Evolutionary conservation across 2,329 filamentous ascomycete species (phyloP).

Genomic region (Paradendryphiella salina): DNA sequence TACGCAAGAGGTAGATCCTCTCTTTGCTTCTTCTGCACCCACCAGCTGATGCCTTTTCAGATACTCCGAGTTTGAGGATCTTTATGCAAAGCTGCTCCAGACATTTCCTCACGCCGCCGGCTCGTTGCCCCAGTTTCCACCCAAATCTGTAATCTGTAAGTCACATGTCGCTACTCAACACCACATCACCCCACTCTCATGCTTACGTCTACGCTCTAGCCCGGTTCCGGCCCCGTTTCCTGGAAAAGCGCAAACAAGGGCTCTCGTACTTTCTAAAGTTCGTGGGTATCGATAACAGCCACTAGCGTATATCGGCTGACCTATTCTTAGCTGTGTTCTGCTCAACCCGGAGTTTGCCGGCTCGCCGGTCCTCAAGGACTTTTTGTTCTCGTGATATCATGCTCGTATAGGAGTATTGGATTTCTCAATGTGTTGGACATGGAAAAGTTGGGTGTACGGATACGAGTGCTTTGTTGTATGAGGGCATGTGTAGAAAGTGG

Average conservation of each 20-base stretch:
- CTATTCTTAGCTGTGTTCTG: constrained; percentile 71
- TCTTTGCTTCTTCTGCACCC: background rate
- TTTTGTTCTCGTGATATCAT: constrained; percentile 65
- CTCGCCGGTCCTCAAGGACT: constrained; percentile 88
- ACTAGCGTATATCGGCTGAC: constrained; percentile 35
- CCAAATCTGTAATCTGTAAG: constrained; percentile 86
- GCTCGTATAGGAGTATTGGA: background rate
- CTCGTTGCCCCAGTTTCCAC: constrained; percentile 86
- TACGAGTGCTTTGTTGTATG: too few relatives aligned
- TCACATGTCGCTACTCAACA: constrained; percentile 14
- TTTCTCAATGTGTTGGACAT: too few relatives aligned
- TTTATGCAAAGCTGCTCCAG: constrained; percentile 71
- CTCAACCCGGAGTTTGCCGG: constrained; percentile 92
- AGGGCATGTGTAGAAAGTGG: too few relatives aligned
- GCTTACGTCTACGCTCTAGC: constrained; percentile 44
- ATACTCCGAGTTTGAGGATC: constrained; percentile 91
- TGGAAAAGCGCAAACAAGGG: constrained; percentile 80
- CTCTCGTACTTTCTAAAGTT: constrained; percentile 94
- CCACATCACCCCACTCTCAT: constrained; percentile 26
- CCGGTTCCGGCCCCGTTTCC: constrained; percentile 76
- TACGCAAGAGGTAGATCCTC: constrained; percentile 59
- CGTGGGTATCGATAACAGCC: constrained; percentile 42
- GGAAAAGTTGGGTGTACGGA: too few relatives aligned
- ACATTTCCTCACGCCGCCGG: constrained; percentile 83
- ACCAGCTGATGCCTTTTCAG: constrained; percentile 47